Evolutionary conservation across 495 filamentous ascomycete genomes (phyloP).

Genomic region (Neurospora tetraspora): DNA sequence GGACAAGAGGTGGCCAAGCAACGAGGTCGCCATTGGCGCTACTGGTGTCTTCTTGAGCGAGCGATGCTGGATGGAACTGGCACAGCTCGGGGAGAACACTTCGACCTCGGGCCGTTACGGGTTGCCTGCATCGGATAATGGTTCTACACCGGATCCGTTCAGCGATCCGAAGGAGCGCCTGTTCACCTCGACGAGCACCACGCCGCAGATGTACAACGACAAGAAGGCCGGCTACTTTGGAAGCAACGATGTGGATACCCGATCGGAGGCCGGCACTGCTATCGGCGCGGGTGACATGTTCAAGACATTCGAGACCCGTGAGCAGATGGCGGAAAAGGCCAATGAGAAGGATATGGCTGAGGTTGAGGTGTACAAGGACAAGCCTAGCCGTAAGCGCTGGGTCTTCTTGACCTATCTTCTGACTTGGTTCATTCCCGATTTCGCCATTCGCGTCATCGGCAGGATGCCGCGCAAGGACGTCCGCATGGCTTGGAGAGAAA

Average conservation of each 20-base stretch:
- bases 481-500: constrained; percentile 91
- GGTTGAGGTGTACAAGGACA: constrained; percentile 72
- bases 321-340: constrained; percentile 91
- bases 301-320: constrained; percentile 83
- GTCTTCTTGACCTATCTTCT: constrained; percentile 75
- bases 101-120: constrained; percentile 44
- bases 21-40: constrained; percentile 81
- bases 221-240: constrained; percentile 76
- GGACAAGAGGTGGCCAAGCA: constrained; percentile 80
- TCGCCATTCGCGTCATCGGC: constrained; percentile 66
- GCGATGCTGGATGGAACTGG: constrained; percentile 83
- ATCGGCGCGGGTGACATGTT: constrained; percentile 95
- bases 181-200: constrained; percentile 45
- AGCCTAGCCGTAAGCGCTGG: constrained; percentile 84
- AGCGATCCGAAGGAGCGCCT: constrained; percentile 64
- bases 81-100: constrained; percentile 57
- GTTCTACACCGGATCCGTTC: constrained; percentile 34
- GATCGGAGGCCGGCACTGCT: constrained; percentile 86
- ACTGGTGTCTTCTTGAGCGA: constrained; percentile 96
- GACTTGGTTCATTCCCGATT: constrained; percentile 82
- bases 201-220: constrained; percentile 60
- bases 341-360: constrained; percentile 85
- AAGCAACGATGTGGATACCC: constrained; percentile 68
- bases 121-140: constrained; percentile 31
- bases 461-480: constrained; percentile 89